Conservation (phyloP, 495 filamentous ascomycete species). For the Penicillium steckii region DNA sequence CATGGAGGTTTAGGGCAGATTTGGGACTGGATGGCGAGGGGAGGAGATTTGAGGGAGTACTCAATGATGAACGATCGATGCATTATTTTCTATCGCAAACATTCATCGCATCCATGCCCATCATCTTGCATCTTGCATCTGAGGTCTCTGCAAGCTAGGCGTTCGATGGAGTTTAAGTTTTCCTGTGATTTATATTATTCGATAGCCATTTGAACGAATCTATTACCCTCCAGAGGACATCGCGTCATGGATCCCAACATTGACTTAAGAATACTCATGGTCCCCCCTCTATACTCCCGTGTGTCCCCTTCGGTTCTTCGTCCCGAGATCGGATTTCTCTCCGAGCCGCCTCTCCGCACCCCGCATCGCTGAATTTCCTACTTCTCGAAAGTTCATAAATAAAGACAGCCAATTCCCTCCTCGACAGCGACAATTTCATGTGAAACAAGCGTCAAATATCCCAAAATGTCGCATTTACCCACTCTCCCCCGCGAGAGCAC, state of each 20-base stretch:
- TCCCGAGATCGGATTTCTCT: conserved; percentile 23
- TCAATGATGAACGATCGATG: conserved; percentile 19
- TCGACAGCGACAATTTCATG: conserved; percentile 16
- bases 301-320: background rate
- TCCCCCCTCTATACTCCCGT: no score
- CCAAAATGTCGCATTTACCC: conserved; percentile 19
- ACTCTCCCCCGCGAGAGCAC: conserved; percentile 28
- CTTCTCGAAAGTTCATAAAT: conserved; percentile 1
- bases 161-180: conserved; percentile 16
- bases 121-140: conserved; percentile 24
- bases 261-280: no score
- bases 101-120: conserved; percentile 15
- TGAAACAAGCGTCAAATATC: background rate
- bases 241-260: no score
- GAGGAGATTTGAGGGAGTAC: conserved; percentile 10
- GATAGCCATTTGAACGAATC: conserved; percentile 13
- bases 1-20: conserved; percentile 11
- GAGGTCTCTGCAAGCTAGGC: conserved; percentile 19
- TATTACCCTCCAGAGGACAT: no score
- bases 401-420: conserved; percentile 5
- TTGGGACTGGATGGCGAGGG: conserved; percentile 13
- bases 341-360: conserved; percentile 21
- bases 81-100: conserved; percentile 19
- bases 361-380: background rate
- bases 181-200: conserved; percentile 17